Base-by-base conservation (phyloP, 2,329 filamentous ascomycete species). In the Penicillium sp. region DNA sequence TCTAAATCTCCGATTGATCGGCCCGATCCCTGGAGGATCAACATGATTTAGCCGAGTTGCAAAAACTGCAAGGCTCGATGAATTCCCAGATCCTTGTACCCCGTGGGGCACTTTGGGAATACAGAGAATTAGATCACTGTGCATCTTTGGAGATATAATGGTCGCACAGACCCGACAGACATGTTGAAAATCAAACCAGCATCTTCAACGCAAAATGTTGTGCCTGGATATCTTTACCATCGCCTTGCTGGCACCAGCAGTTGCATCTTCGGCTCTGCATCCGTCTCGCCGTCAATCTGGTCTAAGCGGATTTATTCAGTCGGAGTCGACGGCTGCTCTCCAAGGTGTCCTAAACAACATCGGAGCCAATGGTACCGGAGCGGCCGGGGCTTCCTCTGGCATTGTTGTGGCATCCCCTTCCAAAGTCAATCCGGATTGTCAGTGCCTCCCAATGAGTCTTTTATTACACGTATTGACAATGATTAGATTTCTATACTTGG, bases 361-460 rank as follows among this genome's bases (percentile, higher is more conserved):
- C 18, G 56, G 56, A 14, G 31, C 56, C 39, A 47, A 55, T 37
- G 56, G 52, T 16, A 39, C 33, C 35, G 47, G 22, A 24, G 56
- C 43, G 6, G 2, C 46, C 9, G 56, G 52, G 2, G 56, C 56
- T 7, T 51, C 56, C 24, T 10, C 51, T 14, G 56, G 56, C 22
- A 41, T 59, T 16, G 56, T 59, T 18, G 56, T 59, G 16, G 56
- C 56, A 33, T 59, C 56, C 0, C 56, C 56, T 5, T 59, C 56
- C 40, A 59, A 55, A 33, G 51, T 52, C 3, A 59, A 59, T 22
- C 56, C 56, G 10, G 39, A 59, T 35, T 59, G 56, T 59, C 2
- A 41, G 56, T 59, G 19, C 11, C 24, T 22, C 22, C 22, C 22
- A 22, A 22, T 22, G 22, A 22, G 22, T 22, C 22, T 4, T 22